A percentile compares a stretch with the other conserved stretches of the same genome.
Conservation (phyloP, 1,284 basidiomycete species). For the Rhodotorula sp. region DNA sequence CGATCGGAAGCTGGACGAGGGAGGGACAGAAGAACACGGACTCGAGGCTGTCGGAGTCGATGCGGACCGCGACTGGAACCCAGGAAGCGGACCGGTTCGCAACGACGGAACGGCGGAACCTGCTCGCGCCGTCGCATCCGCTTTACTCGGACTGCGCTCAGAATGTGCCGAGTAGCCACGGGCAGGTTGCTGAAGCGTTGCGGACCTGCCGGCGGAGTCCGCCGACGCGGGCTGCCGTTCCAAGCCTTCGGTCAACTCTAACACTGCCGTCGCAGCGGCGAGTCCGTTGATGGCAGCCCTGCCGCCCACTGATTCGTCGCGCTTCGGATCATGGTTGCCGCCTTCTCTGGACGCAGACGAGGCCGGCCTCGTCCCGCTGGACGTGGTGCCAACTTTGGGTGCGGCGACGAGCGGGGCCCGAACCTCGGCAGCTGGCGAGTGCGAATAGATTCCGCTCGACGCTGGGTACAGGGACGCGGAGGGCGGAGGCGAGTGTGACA, state of each 20-base stretch:
- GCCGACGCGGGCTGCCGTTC: background rate
- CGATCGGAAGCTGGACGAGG: conserved; percentile 3
- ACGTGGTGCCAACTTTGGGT: background rate
- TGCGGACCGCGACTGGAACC: background rate
- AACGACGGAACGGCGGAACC: background rate
- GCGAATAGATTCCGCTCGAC: background rate
- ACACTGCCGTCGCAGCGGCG: background rate
- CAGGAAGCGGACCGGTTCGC: background rate
- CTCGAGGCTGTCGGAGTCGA: conserved; percentile 2
- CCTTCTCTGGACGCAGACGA: background rate
- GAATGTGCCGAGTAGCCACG: no score
- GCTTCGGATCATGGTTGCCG: background rate
- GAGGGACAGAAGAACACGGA: conserved; percentile 5
- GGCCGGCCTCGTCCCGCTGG: background rate
- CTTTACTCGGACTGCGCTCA: background rate
- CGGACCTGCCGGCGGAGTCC: no score
- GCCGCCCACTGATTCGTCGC: background rate
- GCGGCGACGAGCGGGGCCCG: background rate
- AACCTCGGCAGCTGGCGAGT: background rate
- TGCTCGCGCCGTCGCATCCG: background rate
- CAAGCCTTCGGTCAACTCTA: background rate
- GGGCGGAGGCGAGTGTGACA: conserved; percentile 15
- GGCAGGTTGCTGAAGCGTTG: background rate
- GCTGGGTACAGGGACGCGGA: conserved; percentile 13
- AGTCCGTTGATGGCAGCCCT: background rate